Percentiles rank a stretch among this genome's conserved stretches.
phyloP scores from a whole-genome alignment of 129 eudicot species.

The Lactuca sativa region DNA sequence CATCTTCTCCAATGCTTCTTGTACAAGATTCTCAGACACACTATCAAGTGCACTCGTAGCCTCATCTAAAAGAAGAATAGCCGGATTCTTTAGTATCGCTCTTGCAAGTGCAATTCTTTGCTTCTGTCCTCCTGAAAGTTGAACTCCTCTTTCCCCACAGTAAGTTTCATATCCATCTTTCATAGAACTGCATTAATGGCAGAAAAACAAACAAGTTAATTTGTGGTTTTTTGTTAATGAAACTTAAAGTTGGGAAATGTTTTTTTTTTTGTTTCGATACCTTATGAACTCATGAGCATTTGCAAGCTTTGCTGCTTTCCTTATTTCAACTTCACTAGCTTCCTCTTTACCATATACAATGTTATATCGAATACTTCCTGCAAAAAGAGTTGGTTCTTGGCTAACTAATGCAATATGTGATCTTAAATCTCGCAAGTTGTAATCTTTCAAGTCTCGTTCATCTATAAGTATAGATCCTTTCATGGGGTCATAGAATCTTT shows the following conservation, averaged over 20 bases:
- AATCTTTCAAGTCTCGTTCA: conserved; percentile 46
- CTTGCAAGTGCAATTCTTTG: conserved; percentile 72
- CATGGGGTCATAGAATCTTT: conserved; percentile 70
- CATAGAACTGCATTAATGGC: conserved; percentile 46
- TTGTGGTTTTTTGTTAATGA: background rate
- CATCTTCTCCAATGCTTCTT: conserved; percentile 64
- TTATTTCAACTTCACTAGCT: conserved; percentile 63
- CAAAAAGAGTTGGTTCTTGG: conserved; percentile 81
- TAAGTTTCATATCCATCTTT: conserved; percentile 67
- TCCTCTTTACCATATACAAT: conserved; percentile 64
- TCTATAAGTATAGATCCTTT: conserved; percentile 60
- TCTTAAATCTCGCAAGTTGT: conserved; percentile 64
- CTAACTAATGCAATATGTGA: conserved; percentile 69
- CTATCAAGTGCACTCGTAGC: conserved; percentile 80
- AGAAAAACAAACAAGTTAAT: background rate
- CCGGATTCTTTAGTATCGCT: conserved; percentile 64
- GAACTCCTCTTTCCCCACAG: conserved; percentile 77
- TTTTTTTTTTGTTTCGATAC: conserved; percentile 25
- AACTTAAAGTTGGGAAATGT: background rate
- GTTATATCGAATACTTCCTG: conserved; percentile 65
- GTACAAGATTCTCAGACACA: conserved; percentile 60
- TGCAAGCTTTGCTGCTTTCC: conserved; percentile 62
- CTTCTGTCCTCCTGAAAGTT: conserved; percentile 75
- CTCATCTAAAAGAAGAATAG: conserved; percentile 62
- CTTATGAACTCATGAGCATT: conserved; percentile 82